phyloP scores from a whole-genome alignment of 805 yeast species.

The Candida oleophila region DNA sequence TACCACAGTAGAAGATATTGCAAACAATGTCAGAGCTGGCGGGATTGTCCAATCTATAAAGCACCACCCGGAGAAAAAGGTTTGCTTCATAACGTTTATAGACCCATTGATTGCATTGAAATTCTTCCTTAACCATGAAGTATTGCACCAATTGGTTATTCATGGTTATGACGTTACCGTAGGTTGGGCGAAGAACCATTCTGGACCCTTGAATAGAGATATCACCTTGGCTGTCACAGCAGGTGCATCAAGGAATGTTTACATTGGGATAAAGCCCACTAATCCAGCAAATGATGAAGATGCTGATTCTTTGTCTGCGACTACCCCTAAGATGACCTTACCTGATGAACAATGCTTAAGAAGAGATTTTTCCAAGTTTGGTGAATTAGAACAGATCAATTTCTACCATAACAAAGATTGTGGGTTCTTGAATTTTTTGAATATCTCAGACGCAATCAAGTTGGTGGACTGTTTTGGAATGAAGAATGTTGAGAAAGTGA shows the following conservation, averaged over 20 bases:
- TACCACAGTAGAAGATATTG: conserved; percentile 69
- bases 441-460: conserved; percentile 61
- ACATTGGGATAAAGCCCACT: conserved; percentile 55
- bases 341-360: conserved; percentile 50
- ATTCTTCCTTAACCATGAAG: conserved; percentile 59
- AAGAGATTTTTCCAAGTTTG: conserved; percentile 60
- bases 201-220: conserved; percentile 59
- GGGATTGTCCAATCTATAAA: conserved; percentile 68
- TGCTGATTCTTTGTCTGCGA: too few species aligned
- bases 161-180: conserved; percentile 63
- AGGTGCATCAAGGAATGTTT: conserved; percentile 77
- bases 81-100: conserved; percentile 70
- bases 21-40: conserved; percentile 71
- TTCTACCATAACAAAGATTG: conserved; percentile 67
- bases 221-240: conserved; percentile 63
- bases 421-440: conserved; percentile 71
- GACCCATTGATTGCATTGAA: conserved; percentile 64
- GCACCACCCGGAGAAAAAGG: conserved; percentile 48
- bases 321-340: not conserved
- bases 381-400: conserved; percentile 75
- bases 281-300: not conserved
- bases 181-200: conserved; percentile 69
- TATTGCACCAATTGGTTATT: conserved; percentile 54
- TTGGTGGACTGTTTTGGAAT: conserved; percentile 58
- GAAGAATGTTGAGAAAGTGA: conserved; percentile 10